These are phyloP conservation scores for Magnusiomyces paraingens DNA, from an alignment of 1,139 yeast species.

Conservation along the genomic window DNA sequence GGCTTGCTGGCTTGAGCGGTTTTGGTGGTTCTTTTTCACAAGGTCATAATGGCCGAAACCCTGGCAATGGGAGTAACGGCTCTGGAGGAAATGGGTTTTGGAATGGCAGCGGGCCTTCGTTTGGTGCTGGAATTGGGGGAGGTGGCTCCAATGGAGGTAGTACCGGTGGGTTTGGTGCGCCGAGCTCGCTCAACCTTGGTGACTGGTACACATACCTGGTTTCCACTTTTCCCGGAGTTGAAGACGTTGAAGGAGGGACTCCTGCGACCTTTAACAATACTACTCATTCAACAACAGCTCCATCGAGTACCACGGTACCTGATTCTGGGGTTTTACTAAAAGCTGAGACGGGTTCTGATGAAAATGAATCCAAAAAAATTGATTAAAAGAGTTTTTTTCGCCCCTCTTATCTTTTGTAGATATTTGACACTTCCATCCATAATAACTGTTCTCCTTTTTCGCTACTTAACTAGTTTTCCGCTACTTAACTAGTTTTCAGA, in stretches of 20 bases:
- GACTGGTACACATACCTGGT: constrained; percentile 37
- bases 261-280: background rate
- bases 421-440: no score
- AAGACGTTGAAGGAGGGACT: constrained; percentile 31
- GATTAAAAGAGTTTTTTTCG: no score
- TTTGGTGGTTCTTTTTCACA: no score
- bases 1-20: no score
- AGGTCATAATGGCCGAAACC: background rate
- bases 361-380: no score
- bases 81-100: background rate
- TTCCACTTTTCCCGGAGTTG: constrained; percentile 16
- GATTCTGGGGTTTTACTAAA: background rate
- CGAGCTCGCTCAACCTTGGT: constrained; percentile 33
- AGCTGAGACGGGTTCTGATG: no score
- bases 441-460: no score
- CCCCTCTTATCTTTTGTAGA: no score
- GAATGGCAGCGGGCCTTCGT: background rate
- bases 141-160: background rate
- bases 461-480: no score
- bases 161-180: constrained; percentile 14
- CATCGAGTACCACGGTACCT: constrained; percentile 3
- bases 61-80: background rate
- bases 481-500: no score
- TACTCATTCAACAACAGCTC: no score
- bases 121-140: background rate